phyloP scores from a whole-genome alignment of 176 grass and related monocot genomes.

The Eragrostis curvula region DNA sequence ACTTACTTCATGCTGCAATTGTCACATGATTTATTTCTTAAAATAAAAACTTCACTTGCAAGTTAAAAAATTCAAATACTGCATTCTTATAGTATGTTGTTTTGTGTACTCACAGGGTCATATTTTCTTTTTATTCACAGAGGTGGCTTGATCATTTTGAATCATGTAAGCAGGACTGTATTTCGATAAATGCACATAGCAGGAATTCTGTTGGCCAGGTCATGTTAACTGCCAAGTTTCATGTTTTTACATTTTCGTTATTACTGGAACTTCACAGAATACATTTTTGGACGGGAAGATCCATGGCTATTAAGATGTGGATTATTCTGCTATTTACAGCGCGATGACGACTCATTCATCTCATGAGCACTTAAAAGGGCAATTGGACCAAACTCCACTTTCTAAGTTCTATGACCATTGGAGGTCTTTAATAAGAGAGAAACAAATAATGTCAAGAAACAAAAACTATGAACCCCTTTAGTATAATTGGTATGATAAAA shows the following conservation, averaged over 20 bases:
- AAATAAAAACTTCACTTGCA: background rate
- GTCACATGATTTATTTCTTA: background rate
- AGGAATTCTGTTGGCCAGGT: conserved; percentile 91
- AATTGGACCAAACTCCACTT: background rate
- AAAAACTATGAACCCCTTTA: background rate
- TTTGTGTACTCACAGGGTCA: conserved; percentile 5
- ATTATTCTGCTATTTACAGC: background rate
- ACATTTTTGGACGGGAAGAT: background rate
- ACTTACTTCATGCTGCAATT: conserved; percentile 16
- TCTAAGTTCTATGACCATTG: background rate
- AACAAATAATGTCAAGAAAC: background rate
- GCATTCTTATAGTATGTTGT: conserved; percentile 7
- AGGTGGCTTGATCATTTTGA: conserved; percentile 81
- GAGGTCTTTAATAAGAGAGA: conserved; percentile 4
- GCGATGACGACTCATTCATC: background rate
- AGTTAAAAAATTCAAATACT: background rate
- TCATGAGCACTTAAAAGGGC: background rate
- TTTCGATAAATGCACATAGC: conserved; percentile 93
- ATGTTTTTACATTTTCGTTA: conserved; percentile 9
- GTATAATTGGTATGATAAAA: background rate
- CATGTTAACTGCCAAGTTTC: conserved; percentile 31
- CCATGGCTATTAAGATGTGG: background rate
- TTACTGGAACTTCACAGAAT: conserved; percentile 12
- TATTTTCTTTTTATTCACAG: conserved; percentile 55
- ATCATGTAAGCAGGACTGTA: conserved; percentile 75